Evolutionary conservation across 192 early-diverging fungal genomes (phyloP).

Genomic region (Mortierella alpina): DNA sequence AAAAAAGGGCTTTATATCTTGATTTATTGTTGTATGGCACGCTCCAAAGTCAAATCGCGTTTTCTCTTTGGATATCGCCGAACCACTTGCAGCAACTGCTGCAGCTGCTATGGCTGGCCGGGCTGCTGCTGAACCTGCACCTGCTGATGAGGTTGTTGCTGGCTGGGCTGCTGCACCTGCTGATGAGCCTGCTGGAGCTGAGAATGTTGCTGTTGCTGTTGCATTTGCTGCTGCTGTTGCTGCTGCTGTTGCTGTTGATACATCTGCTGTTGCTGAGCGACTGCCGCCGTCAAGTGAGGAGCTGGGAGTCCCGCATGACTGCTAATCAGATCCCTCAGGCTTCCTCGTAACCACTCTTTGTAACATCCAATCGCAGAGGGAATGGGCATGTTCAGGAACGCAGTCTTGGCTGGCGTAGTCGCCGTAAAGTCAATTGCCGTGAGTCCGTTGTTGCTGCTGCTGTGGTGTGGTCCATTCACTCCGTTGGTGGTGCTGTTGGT

Average conservation of each 20-base stretch:
- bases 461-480: neutral
- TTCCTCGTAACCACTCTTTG: slow-evolving; percentile 58
- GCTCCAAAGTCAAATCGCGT: too few relatives aligned
- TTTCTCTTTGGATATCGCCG: slow-evolving; percentile 5
- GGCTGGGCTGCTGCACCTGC: slow-evolving; percentile 14
- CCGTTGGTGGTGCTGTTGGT: neutral
- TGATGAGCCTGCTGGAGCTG: slow-evolving; percentile 25
- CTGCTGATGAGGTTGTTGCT: neutral
- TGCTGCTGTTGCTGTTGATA: slow-evolving; percentile 12
- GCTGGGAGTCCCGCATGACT: slow-evolving; percentile 12
- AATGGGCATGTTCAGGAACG: slow-evolving; percentile 45
- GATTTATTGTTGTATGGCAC: neutral
- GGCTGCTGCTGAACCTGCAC: neutral
- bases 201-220: slow-evolving; percentile 24
- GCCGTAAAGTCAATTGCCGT: slow-evolving; percentile 37
- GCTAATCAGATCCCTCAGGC: slow-evolving; percentile 62
- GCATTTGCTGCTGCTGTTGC: slow-evolving; percentile 29
- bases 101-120: slow-evolving; percentile 11
- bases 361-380: slow-evolving; percentile 60
- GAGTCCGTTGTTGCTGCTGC: neutral
- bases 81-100: neutral
- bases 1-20: neutral
- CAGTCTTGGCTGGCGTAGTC: slow-evolving; percentile 31
- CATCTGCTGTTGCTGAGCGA: slow-evolving; percentile 31
- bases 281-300: neutral